Evolutionary conservation across 108 stramenopile species (phyloP), one percentile per base, ranked within the genome.

Genomic region (Tribonema minus): DNA sequence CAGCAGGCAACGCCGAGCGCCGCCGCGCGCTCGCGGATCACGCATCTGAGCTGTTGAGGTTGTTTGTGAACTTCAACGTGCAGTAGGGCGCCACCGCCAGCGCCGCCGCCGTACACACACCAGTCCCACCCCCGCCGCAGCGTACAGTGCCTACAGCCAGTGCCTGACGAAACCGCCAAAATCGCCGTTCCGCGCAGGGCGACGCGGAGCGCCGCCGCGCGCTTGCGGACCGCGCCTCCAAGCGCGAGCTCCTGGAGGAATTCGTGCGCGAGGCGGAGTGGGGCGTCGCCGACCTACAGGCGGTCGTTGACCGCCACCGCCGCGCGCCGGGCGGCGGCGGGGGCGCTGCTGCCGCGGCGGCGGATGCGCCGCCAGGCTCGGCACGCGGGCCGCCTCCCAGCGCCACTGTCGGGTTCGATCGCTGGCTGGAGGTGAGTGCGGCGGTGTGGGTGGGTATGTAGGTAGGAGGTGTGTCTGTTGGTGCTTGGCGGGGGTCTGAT

Each of bases 231-330:
- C 35, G 58, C 3, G 61, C 67, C 27, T 38, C 31, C 58, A 76
- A 76, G 66, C 64, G 54, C 28, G 58, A 33, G 66, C 75, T 76
- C 2, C 75, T 76, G 30, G 75, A 76, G 26, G 66, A 76, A 1
- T 76, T 76, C 46, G 66, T 76, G 27, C 40, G 54, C 29, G 75
- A 76, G 41, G 62, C 58, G 23, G 75, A 76, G 41, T 66, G 64
- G 64, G 40, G 31, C 27, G 65, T 64, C 30, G 28, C 37, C 12
- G 75, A 67, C 37, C 66, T 76, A 76, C 66, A 58, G 65, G 37
- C 34, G 66, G 4, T 76, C 37, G 29, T 23, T 26, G 27, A 76
- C 26, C 26, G 36, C 59, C 62, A 36, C 62, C 2, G 36, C 72
- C 3, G 58, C 54, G 20, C 29, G 12, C 5, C n/a, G 7, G 61